Evolutionary conservation across 129 eudicot species (phyloP).

Genomic region (Calendula officinalis): DNA sequence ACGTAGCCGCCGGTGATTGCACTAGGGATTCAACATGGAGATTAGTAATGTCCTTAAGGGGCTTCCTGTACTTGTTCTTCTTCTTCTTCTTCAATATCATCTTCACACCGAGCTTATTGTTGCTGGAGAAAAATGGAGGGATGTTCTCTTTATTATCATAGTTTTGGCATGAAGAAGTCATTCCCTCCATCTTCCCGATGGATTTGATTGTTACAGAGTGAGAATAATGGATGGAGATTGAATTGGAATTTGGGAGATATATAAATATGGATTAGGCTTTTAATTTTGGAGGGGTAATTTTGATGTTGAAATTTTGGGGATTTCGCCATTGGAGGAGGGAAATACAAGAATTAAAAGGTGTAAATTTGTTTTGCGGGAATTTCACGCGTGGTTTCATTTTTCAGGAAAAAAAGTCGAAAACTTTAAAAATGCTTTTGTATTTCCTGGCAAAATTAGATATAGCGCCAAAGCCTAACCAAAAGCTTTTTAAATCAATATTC

Average conservation of each 20-base stretch:
- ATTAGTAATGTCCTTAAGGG: constrained; percentile 18
- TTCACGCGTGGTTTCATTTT: no score
- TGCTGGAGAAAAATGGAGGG: constrained; percentile 7
- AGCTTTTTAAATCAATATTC: no score
- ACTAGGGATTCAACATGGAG: background rate
- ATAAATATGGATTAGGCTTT: constrained; percentile 5
- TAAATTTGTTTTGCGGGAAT: background rate
- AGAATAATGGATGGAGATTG: background rate
- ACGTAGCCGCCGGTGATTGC: background rate
- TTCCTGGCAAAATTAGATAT: no score
- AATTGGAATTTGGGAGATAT: background rate
- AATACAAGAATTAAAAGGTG: background rate
- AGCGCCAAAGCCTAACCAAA: no score
- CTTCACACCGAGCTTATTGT: constrained; percentile 9
- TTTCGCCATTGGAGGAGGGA: background rate
- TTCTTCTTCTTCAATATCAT: constrained; percentile 10
- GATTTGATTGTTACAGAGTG: background rate
- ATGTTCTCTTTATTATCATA: constrained; percentile 23
- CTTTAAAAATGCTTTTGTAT: no score
- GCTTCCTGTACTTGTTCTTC: constrained; percentile 6
- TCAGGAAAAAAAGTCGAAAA: no score
- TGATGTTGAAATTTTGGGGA: constrained; percentile 10
- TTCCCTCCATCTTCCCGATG: constrained; percentile 2
- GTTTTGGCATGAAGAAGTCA: background rate
- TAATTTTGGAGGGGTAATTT: constrained; percentile 10